phyloP scores from a whole-genome alignment of 176 grass and related monocot genomes.

The Bolboschoenus planiculmis region DNA sequence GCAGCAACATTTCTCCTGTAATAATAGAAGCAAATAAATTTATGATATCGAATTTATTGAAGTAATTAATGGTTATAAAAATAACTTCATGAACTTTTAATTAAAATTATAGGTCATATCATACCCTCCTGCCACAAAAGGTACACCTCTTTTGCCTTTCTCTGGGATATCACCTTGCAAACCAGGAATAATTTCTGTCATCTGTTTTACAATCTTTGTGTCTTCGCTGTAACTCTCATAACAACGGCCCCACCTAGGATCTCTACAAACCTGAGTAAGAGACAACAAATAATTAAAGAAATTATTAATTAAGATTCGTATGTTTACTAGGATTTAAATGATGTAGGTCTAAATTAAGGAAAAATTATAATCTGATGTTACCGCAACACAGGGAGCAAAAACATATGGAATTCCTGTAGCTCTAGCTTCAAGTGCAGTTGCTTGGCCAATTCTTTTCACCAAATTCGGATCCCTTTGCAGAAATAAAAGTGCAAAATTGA shows the following conservation, averaged over 20 bases:
- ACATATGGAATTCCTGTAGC: conserved; percentile 79
- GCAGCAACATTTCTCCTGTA: conserved; percentile 61
- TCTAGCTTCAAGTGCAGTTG: conserved; percentile 64
- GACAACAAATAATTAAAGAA: not conserved
- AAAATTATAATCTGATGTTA: conserved; percentile 12
- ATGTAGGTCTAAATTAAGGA: not conserved
- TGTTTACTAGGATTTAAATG: not conserved
- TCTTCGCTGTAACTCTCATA: conserved; percentile 91
- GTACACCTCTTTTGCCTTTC: conserved; percentile 45
- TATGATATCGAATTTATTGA: not conserved
- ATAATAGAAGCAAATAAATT: not conserved
- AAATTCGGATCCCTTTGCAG: conserved; percentile 40
- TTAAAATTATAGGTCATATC: not conserved
- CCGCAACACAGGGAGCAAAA: conserved; percentile 84
- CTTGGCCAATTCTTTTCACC: conserved; percentile 54
- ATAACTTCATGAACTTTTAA: not conserved
- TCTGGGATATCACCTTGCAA: conserved; percentile 55
- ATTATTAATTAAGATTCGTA: not conserved
- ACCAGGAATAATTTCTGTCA: conserved; percentile 52
- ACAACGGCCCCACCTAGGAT: conserved; percentile 82
- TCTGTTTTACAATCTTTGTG: conserved; percentile 54
- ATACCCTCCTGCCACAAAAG: conserved; percentile 49
- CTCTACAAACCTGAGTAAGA: conserved; percentile 57
- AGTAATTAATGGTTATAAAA: not conserved
- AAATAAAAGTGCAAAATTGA: not conserved